Percentiles rank a stretch among this genome's conserved stretches.
Evolutionary conservation across 345 rosid genomes (phyloP).

Genomic region (Brassica napus): Da-Ae NC_063452.1:463501-464000

Average conservation of each 20-base stretch:
- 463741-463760: neutral
- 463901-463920: neutral
- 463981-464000: neutral
- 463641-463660: neutral
- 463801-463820: neutral
- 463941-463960: neutral
- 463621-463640: neutral
- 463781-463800: neutral
- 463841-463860: neutral
- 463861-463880: neutral
- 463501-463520: slow-evolving; percentile 34
- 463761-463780: neutral
- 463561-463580: neutral
- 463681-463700: neutral
- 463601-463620: neutral
- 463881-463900: neutral
- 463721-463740: neutral
- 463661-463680: neutral
- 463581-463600: neutral
- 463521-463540: slow-evolving; percentile 36
- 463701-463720: neutral
- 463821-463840: neutral
- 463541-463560: neutral
- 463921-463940: neutral
- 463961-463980: neutral